phyloP scores from a whole-genome alignment of 352 stramenopile genomes.

The Globisporangium nodosum region DNA sequence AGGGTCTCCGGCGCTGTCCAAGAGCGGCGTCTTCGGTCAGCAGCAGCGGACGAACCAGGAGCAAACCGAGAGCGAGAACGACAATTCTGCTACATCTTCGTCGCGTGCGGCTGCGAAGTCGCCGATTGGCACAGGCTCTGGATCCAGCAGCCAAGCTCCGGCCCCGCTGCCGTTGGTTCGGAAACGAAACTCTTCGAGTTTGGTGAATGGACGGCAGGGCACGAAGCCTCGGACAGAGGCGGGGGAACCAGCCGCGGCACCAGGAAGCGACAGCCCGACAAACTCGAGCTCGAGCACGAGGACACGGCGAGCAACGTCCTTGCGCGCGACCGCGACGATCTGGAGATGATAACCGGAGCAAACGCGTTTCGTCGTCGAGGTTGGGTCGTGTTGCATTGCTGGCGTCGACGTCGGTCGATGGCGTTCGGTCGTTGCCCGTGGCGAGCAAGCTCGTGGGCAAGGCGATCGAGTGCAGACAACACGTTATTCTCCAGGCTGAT shows the following conservation, averaged over 20 bases:
- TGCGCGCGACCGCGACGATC: conserved; percentile 1
- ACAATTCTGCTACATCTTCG: not conserved
- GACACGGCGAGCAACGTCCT: conserved; percentile 6
- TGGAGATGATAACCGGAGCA: conserved; percentile 2
- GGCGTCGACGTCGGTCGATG: no score
- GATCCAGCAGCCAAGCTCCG: no score
- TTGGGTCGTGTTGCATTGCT: not conserved
- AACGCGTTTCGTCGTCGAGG: not conserved
- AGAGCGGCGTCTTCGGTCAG: conserved; percentile 1
- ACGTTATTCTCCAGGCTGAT: not conserved
- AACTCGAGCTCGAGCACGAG: not conserved
- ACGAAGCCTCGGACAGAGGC: conserved; percentile 12
- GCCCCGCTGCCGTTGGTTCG: not conserved
- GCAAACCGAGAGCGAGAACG: conserved; percentile 16
- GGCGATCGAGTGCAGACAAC: not conserved
- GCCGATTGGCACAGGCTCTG: not conserved
- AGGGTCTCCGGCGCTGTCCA: conserved; percentile 19
- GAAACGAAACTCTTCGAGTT: conserved; percentile 15
- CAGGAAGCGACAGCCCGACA: conserved; percentile 4
- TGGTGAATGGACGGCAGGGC: conserved; percentile 5
- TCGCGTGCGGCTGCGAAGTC: not conserved
- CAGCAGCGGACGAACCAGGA: conserved; percentile 20
- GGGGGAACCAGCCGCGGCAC: not conserved
- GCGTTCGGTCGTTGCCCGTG: not conserved
- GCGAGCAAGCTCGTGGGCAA: no score